Conservation (phyloP, 139 green algal species). For the Mychonastes homosphaera region DNA sequence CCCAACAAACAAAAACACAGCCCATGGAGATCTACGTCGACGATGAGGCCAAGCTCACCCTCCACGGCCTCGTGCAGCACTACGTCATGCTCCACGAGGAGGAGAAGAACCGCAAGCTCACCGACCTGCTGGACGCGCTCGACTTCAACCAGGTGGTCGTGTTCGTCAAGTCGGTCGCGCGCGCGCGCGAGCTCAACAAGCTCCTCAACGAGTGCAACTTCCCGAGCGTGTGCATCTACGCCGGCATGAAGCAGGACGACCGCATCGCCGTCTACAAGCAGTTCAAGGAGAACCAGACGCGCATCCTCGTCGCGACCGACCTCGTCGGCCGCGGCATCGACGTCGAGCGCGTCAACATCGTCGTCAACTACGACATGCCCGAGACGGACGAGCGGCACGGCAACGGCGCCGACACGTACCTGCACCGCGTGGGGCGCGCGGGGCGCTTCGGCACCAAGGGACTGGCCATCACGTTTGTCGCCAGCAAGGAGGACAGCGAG, state of each 20-base stretch:
- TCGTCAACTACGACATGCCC: slow-evolving; percentile 99
- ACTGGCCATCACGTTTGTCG: slow-evolving; percentile 97
- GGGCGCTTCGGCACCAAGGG: slow-evolving; percentile 98
- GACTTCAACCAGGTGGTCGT: slow-evolving; percentile 99
- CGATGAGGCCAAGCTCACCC: slow-evolving; percentile 97
- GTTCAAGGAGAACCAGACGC: slow-evolving; percentile 80
- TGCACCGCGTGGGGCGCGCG: slow-evolving; percentile 91
- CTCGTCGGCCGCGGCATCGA: slow-evolving; percentile 97
- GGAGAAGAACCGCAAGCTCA: slow-evolving; percentile 98
- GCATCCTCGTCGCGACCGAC: slow-evolving; percentile 98
- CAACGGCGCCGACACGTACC: slow-evolving; percentile 96
- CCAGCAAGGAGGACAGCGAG: slow-evolving; percentile 66
- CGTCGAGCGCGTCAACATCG: slow-evolving; percentile 99
- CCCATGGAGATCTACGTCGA: slow-evolving; percentile 54
- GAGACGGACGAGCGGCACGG: slow-evolving; percentile 77
- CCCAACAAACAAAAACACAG: too few species aligned
- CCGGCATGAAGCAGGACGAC: slow-evolving; percentile 77
- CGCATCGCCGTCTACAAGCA: slow-evolving; percentile 80
- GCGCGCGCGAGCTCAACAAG: slow-evolving; percentile 80
- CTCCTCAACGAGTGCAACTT: slow-evolving; percentile 98
- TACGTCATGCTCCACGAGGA: slow-evolving; percentile 96
- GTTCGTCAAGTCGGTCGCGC: slow-evolving; percentile 77
- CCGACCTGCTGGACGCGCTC: slow-evolving; percentile 94
- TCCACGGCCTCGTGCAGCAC: slow-evolving; percentile 98
- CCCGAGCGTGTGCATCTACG: slow-evolving; percentile 87